Evolutionary conservation across 176 grass and related monocot genomes (phyloP).

Genomic region (Oryza coarctata): DNA sequence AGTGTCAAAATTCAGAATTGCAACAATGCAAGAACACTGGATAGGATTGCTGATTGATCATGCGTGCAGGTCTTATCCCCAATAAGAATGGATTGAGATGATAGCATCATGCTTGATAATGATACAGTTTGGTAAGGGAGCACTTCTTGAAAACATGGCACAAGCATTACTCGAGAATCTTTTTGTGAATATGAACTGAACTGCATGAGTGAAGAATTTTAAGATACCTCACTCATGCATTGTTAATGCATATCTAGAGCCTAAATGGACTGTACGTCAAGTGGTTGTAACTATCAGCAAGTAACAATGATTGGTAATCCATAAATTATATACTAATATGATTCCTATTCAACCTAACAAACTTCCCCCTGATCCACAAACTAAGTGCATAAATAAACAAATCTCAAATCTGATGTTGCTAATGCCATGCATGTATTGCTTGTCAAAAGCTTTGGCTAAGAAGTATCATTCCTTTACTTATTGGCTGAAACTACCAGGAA

Average conservation of each 20-base stretch:
- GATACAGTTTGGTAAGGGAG: conserved; percentile 9
- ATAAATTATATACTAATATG: background rate
- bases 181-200: background rate
- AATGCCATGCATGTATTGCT: background rate
- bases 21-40: background rate
- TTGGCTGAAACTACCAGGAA: background rate
- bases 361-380: background rate
- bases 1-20: background rate
- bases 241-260: background rate
- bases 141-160: conserved; percentile 8
- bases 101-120: conserved; percentile 24
- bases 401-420: background rate
- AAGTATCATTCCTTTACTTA: background rate
- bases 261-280: background rate
- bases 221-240: background rate
- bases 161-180: conserved; percentile 2
- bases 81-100: background rate
- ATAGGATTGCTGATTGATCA: background rate
- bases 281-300: conserved; percentile 19
- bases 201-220: background rate
- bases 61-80: conserved; percentile 7
- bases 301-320: conserved; percentile 4
- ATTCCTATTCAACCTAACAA: background rate
- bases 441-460: background rate
- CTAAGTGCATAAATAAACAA: background rate